Conservation (phyloP, 73 alveolate genomes). For the Paramecium bursaria region DNA sequence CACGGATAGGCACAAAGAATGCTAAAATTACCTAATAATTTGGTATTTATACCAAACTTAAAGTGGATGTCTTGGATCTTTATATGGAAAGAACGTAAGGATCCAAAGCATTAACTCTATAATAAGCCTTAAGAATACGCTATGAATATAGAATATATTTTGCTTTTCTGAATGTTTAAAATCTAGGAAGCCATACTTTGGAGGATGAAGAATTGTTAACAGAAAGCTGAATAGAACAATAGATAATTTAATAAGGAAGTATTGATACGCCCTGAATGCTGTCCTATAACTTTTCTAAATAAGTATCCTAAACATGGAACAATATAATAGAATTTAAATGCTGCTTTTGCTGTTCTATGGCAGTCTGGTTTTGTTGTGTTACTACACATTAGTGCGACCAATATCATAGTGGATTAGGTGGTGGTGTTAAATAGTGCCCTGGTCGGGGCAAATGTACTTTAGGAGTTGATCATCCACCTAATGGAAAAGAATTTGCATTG, state of each 20-base stretch:
- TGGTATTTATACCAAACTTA: not conserved
- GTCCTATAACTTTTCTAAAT: slow-evolving; percentile 77
- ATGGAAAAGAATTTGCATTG: slow-evolving; percentile 96
- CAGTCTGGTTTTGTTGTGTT: slow-evolving; percentile 98
- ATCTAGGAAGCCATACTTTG: slow-evolving; percentile 20
- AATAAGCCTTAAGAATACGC: slow-evolving; percentile 27
- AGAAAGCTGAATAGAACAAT: not conserved
- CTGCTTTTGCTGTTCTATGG: slow-evolving; percentile 92
- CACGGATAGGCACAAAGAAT: not conserved
- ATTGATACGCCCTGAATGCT: slow-evolving; percentile 8
- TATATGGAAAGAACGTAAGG: not conserved
- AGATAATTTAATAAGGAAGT: slow-evolving; percentile 28
- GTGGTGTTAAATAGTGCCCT: slow-evolving; percentile 80
- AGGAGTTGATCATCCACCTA: slow-evolving; percentile 93
- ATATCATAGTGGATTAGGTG: slow-evolving; percentile 95
- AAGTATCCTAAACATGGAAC: slow-evolving; percentile 84
- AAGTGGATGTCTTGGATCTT: not conserved
- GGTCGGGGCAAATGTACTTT: slow-evolving; percentile 84
- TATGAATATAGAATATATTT: slow-evolving; percentile 15
- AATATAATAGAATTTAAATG: slow-evolving; percentile 87
- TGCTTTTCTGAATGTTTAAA: slow-evolving; percentile 46
- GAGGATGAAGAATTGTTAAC: slow-evolving; percentile 40
- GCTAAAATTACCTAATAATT: not conserved
- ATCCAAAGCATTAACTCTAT: not conserved
- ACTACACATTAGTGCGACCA: slow-evolving; percentile 98